Evolutionary conservation across 768 basidiomycete genomes (phyloP), one percentile per base, ranked within the genome.

Genomic region (Hygrophoropsis aurantiaca): DNA sequence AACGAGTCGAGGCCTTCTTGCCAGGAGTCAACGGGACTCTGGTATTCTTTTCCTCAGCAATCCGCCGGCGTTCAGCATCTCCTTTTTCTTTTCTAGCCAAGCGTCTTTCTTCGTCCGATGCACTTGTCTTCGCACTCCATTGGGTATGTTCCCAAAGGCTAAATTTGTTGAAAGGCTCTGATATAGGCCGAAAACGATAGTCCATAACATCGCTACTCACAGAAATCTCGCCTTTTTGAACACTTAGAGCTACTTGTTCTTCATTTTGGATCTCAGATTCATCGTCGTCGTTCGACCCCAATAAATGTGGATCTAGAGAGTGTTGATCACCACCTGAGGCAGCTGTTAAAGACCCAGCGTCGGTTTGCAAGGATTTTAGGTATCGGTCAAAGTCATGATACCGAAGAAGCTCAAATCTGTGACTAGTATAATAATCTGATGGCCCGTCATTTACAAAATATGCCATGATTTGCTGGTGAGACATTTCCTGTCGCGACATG

Each of bases 381-480:
- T 6, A 6, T 9, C 7, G 16, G 7, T 8, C 7, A 21, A 16
- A 16, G 7, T 21, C 36, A 38, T 16, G 9, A 16, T 8, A 21
- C 20, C n/a, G 7, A 7, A 38, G 36, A 9, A 16, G 7, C 8
- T n/a, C 7, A 9, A 38, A 16, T 1, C 11, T 51, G 24, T 61
- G 54, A n/a, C 47, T 52, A 0, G 37, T 50, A n/a, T 61, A 65
- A 21, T 46, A 32, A 19, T 61, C 58, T n/a, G n/a, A n/a, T n/a
- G n/a, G n/a, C 0, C 62, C 64, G 0, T 56, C 49, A 0, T 60
- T 65, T 0, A 65, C 39, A 0, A 66, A 18, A 24, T 64, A 64
- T 19, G 60, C 62, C 57, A 62, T 55, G 0, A 66, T 61, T 27
- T 66, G 65, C 2, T 58, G 61, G 7, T 62, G 60, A 0, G 66